These are phyloP conservation scores for Aspergillus steynii DNA, from an alignment of 495 filamentous ascomycete species.

Conservation along the genomic window DNA sequence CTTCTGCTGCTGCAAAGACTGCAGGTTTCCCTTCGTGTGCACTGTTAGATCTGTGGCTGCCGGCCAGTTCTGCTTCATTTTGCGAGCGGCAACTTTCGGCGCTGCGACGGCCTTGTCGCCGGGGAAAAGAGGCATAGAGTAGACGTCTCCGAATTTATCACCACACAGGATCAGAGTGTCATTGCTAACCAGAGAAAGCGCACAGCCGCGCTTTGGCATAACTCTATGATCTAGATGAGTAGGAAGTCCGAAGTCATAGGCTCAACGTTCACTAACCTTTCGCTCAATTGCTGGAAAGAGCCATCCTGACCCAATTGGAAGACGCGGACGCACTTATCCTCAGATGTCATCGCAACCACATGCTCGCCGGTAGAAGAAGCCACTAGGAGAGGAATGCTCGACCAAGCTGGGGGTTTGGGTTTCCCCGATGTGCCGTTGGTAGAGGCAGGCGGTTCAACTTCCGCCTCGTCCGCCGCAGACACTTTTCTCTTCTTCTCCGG, in stretches of 20 bases:
- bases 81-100: constrained; percentile 12
- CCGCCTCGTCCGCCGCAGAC: constrained; percentile 28
- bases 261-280: constrained; percentile 54
- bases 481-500: constrained; percentile 56
- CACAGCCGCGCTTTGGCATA: constrained; percentile 88
- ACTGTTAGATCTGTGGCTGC: constrained; percentile 75
- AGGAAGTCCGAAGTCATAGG: neutral
- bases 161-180: constrained; percentile 70
- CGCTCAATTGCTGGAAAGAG: constrained; percentile 65
- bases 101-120: constrained; percentile 29
- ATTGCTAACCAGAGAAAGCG: constrained; percentile 67
- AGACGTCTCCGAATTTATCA: constrained; percentile 97
- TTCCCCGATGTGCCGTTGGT: constrained; percentile 20
- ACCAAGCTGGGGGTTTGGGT: constrained; percentile 31
- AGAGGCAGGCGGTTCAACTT: constrained; percentile 21
- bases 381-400: constrained; percentile 58
- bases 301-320: constrained; percentile 65
- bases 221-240: constrained; percentile 47
- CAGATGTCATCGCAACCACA: constrained; percentile 75
- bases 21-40: constrained; percentile 77
- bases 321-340: constrained; percentile 88
- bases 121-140: constrained; percentile 76
- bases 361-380: constrained; percentile 60
- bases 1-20: constrained; percentile 72
- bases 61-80: constrained; percentile 45